Evolutionary conservation across 176 grass and related monocot species (phyloP), one percentile per base, ranked within the genome.

Genomic region (Panicum miliaceum): DNA sequence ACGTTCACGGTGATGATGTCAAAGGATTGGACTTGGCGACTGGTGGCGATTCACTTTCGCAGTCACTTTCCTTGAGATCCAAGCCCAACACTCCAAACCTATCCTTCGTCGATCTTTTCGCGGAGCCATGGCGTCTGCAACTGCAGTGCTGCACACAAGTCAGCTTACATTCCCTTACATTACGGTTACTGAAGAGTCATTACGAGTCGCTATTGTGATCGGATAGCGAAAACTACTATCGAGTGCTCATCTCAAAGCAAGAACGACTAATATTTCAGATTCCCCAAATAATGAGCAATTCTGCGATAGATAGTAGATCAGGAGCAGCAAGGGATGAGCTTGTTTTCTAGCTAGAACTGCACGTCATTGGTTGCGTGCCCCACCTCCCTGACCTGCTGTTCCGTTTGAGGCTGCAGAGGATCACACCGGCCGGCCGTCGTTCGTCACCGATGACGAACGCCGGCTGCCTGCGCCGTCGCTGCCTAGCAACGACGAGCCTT

Each of bases 361-460:
- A 7, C 73, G 73, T 38, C 51, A 38, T 19, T 20, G 38, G 7
- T 14, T 3, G 45, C 57, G 76, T 20, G 1, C 4, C 1, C 16
- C 8, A 47, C 5, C 14, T 64, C 12, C 4, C 16, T 10, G 0
- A 0, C 8, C 9, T 47, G 16, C 50, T 15, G 15, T 38, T 6
- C 4, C 9, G 12, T 18, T 61, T 6, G 27, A n/a, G 19, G 43
- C 12, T 0, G 36, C 54, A 29, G 22, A 12, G 18, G 56, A 78
- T 73, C 47, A 19, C 9, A 2, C 23, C 47, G 19, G 12, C 46
- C 41, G 32, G 29, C 1, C 8, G 34, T 10, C 48, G 3, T n/a
- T 27, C 84, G 75, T 79, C 84, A 63, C 22, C 52, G 41, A 14
- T 86, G 65, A 79, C 65, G 65, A 61, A 71, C 2, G 75, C 52